Evolutionary conservation across 805 yeast genomes (phyloP), one percentile per base, ranked within the genome.

Genomic region (Wickerhamia fluorescens): DNA sequence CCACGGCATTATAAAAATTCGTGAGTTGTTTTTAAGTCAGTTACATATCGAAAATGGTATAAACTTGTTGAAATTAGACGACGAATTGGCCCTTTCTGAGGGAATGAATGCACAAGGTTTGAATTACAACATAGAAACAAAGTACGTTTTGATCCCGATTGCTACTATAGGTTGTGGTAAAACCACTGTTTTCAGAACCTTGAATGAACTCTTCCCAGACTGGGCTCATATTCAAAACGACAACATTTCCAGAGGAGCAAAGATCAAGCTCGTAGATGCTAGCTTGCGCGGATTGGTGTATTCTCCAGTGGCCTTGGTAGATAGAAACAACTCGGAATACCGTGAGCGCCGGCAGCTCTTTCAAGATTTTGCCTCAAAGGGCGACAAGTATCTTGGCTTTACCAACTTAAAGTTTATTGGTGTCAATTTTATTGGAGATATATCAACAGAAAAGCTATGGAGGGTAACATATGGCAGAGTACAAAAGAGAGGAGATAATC

Each of bases 101-200:
- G 40, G 14, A 37, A 49, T 33, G 42, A 34, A 16, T 10, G 29
- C 29, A 1, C 29, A 22, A 25, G 27, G 34, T 27, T 36, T 30
- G 24, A 27, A 36, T 23, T 35, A 23, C 19, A 28, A 28, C 25
- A 44, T 23, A 37, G 19, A 53, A 2, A 59, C 65, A 4, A 78
- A 77, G 40, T 80, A 73, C 47, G 68, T 84, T 0, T 45, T 92
- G 3, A 71, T 86, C 1, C 89, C 97, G 1, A 74, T 88, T 3
- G 87, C 96, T 0, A 86, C 95, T 0, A 72, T 89, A 29, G 97
- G 97, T 0, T 85, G 96, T 53, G 98, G 98, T 6, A 92, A 92
- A 49, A 87, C 96, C 0, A 86, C 96, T 0, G 71, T 83, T 0
- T 73, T 83, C 5, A 49, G 73, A 20, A 76, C 88, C 0, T 58